Evolutionary conservation across 2,329 filamentous ascomycete species (phyloP).

Genomic region (Hymenoscyphus albidus): DNA sequence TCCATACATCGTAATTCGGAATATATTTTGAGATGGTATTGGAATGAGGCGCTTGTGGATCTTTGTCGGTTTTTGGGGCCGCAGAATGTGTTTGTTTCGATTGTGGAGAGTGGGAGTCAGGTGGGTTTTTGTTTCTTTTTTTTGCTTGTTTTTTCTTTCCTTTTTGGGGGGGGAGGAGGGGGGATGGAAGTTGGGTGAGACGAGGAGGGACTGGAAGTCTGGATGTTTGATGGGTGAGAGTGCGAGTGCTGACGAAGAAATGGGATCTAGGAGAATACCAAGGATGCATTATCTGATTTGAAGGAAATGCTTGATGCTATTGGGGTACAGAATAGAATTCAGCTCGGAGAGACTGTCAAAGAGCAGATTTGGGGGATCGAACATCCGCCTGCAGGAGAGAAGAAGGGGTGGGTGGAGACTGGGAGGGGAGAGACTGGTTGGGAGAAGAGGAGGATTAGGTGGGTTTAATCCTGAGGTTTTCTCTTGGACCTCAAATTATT

Average conservation of each 20-base stretch:
- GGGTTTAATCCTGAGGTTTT: background rate
- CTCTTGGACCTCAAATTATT: background rate
- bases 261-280: constrained; percentile 32
- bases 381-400: constrained; percentile 17
- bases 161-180: background rate
- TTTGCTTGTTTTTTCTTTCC: no score
- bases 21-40: constrained; percentile 54
- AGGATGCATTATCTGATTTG: constrained; percentile 55
- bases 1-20: constrained; percentile 68
- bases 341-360: constrained; percentile 17
- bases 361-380: constrained; percentile 20
- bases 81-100: constrained; percentile 63
- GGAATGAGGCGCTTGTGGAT: constrained; percentile 57
- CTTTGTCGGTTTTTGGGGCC: constrained; percentile 55
- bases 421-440: constrained; percentile 41
- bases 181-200: background rate
- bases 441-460: constrained; percentile 50
- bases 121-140: constrained; percentile 46
- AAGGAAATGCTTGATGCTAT: constrained; percentile 49
- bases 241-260: no score
- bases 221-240: no score
- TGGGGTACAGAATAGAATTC: constrained; percentile 40
- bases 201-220: background rate
- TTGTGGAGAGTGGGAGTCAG: constrained; percentile 66
- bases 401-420: constrained; percentile 61